These are phyloP conservation scores for Anisodus tanguticus DNA, from an alignment of 257 asterid species.

Conservation along the genomic window DNA sequence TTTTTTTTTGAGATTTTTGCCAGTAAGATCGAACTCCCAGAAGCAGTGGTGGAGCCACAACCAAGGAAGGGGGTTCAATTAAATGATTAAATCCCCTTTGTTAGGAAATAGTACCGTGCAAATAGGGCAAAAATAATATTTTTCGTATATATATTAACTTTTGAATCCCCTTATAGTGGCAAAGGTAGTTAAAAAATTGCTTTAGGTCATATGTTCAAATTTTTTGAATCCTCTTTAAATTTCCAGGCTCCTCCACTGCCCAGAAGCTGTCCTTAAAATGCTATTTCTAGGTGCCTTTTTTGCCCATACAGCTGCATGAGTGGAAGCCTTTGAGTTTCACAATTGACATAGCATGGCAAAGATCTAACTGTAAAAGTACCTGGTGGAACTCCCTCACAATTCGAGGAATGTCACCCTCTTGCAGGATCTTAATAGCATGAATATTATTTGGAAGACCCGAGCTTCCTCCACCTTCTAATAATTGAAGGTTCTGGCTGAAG, in stretches of 20 bases:
- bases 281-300: neutral
- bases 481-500: conserved; percentile 3
- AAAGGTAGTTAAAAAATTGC: neutral
- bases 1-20: neutral
- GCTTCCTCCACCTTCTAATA: conserved; percentile 20
- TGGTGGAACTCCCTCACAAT: neutral
- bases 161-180: conserved; percentile 13
- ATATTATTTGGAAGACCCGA: neutral
- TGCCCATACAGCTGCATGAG: neutral
- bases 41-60: neutral
- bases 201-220: neutral
- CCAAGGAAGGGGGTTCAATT: too few relatives aligned
- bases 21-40: neutral
- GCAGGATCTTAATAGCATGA: neutral
- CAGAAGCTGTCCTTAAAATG: neutral
- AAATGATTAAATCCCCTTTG: too few relatives aligned
- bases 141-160: neutral
- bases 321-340: neutral
- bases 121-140: neutral
- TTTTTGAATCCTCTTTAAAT: neutral
- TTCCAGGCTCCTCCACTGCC: neutral
- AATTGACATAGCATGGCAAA: neutral
- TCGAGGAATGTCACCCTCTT: neutral
- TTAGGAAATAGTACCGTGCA: too few relatives aligned
- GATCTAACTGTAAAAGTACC: conserved; percentile 5